Conservation (phyloP, 257 asterid genomes). For the Datura wrightii region DNA sequence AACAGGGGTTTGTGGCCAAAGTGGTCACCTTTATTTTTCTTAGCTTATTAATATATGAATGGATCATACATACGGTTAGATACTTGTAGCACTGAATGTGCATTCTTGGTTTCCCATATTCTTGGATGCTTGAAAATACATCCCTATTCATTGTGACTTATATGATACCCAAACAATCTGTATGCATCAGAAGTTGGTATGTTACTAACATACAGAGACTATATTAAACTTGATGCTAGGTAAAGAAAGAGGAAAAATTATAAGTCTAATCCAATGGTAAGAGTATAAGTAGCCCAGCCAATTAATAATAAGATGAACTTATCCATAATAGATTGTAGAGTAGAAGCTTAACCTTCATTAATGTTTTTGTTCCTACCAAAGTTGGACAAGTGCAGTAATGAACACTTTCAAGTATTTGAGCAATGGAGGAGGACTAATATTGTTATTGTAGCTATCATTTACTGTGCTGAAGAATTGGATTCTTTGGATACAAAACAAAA, state of each 20-base stretch:
- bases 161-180: neutral
- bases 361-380: neutral
- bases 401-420: neutral
- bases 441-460: no score
- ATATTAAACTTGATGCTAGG: neutral
- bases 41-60: neutral
- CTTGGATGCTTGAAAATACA: constrained; percentile 19
- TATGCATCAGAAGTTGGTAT: neutral
- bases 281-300: neutral
- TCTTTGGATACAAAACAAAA: no score
- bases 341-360: neutral
- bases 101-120: neutral
- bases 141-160: neutral
- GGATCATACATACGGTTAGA: neutral
- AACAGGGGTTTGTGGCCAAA: neutral
- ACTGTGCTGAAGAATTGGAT: no score
- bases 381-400: neutral
- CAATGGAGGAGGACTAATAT: neutral
- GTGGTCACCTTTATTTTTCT: neutral
- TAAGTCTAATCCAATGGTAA: neutral
- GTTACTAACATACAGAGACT: neutral
- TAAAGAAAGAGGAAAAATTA: neutral
- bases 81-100: neutral
- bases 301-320: neutral
- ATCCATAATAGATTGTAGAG: no score